Percentiles rank a stretch among this genome's conserved stretches.
These are phyloP conservation scores for Hyphodiscus sp. DNA, from an alignment of 2,329 filamentous ascomycete species.

Conservation along the genomic window DNA sequence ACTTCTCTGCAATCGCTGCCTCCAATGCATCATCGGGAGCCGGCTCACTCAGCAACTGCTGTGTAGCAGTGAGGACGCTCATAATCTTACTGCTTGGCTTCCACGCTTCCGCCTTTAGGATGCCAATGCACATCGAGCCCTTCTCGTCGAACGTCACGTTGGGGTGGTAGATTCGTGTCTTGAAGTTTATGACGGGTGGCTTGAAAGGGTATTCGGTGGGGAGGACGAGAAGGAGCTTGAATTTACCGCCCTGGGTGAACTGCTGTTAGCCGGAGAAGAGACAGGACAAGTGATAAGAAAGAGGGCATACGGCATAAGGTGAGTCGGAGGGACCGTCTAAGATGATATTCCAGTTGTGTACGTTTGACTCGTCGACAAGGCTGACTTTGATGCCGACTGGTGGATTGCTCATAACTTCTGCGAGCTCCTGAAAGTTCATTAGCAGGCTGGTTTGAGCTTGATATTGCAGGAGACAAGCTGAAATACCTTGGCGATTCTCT, in stretches of 20 bases:
- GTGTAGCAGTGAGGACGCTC: conserved; percentile 58
- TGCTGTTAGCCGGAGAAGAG: background rate
- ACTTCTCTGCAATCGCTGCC: conserved; percentile 60
- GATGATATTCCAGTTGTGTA: conserved; percentile 61
- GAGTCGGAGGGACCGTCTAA: conserved; percentile 61
- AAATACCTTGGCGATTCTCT: conserved; percentile 5
- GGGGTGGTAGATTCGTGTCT: conserved; percentile 70
- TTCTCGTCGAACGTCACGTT: conserved; percentile 70
- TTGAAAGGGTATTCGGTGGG: conserved; percentile 72
- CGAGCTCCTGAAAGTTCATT: conserved; percentile 44
- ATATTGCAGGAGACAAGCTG: background rate
- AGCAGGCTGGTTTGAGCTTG: background rate
- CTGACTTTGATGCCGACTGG: conserved; percentile 50
- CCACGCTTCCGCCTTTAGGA: conserved; percentile 65
- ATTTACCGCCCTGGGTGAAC: conserved; percentile 48
- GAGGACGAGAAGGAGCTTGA: conserved; percentile 58
- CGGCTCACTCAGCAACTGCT: conserved; percentile 58
- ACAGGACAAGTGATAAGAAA: background rate
- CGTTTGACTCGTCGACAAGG: conserved; percentile 55
- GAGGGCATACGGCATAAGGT: conserved; percentile 51
- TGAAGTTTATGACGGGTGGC: conserved; percentile 61
- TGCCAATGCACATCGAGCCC: conserved; percentile 67
- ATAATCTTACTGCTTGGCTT: conserved; percentile 65
- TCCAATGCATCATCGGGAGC: conserved; percentile 69
- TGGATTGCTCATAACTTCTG: conserved; percentile 49